phyloP scores from a whole-genome alignment of 129 eudicot genomes.

The Gnaphalium uliginosum region DNA sequence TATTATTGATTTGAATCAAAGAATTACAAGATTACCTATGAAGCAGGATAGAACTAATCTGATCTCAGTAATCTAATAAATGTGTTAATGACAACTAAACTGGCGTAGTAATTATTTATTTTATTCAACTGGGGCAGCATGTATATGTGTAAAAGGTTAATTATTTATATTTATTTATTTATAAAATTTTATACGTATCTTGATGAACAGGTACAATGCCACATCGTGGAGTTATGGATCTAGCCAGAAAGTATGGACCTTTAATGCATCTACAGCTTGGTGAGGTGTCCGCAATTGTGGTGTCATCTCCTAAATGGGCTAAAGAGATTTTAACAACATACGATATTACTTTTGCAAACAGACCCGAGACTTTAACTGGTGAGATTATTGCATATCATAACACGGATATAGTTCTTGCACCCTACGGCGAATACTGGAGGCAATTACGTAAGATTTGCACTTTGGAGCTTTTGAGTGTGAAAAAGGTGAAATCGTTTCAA shows the following conservation, averaged over 20 bases:
- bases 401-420: slow-evolving; percentile 34
- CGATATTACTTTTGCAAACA: slow-evolving; percentile 32
- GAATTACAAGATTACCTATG: too few relatives aligned
- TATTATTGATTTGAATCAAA: too few relatives aligned
- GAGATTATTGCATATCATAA: slow-evolving; percentile 29
- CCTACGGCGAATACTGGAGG: slow-evolving; percentile 35
- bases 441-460: slow-evolving; percentile 37
- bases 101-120: too few relatives aligned
- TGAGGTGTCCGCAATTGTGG: slow-evolving; percentile 33
- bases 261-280: slow-evolving; percentile 36
- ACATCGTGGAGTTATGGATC: slow-evolving; percentile 35
- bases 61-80: too few relatives aligned
- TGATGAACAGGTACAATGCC: slow-evolving; percentile 31
- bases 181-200: slow-evolving; percentile 2
- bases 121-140: background rate
- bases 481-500: slow-evolving; percentile 35
- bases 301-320: slow-evolving; percentile 38
- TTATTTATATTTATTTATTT: background rate
- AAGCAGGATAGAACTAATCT: too few relatives aligned
- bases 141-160: background rate
- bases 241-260: slow-evolving; percentile 32
- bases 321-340: slow-evolving; percentile 32
- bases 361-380: slow-evolving; percentile 32
- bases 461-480: slow-evolving; percentile 34
- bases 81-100: too few relatives aligned